Evolutionary conservation across 1,284 basidiomycete species (phyloP).

Genomic region (Melanopsichium pennsylvanicum): DNA sequence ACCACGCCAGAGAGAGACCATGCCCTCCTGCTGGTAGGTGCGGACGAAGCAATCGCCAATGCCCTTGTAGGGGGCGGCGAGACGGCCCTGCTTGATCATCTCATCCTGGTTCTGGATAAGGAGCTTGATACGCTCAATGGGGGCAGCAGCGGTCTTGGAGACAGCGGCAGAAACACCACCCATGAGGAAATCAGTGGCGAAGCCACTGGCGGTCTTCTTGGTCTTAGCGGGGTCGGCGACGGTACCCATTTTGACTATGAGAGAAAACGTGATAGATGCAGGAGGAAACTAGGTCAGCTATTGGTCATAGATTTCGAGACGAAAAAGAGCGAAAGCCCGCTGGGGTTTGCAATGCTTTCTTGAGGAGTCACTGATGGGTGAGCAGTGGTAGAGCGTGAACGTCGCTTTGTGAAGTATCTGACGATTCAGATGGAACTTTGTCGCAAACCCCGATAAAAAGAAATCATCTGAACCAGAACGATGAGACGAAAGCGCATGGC

Average conservation of each 20-base stretch:
- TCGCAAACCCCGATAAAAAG: too few species aligned
- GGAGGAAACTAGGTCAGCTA: neutral
- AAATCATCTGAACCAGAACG: too few species aligned
- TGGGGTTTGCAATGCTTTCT: too few species aligned
- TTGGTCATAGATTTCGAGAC: too few species aligned
- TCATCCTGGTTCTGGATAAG: conserved; percentile 67
- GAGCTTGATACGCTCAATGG: conserved; percentile 66
- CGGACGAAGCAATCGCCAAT: conserved; percentile 66
- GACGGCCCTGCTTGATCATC: conserved; percentile 67
- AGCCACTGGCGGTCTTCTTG: conserved; percentile 55
- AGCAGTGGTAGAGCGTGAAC: too few species aligned
- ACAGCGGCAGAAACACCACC: conserved; percentile 66
- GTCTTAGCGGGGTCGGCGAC: conserved; percentile 57
- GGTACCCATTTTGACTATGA: conserved; percentile 55
- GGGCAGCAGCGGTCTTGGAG: conserved; percentile 66
- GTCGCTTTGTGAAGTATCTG: too few species aligned
- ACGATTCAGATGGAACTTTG: too few species aligned
- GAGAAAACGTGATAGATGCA: neutral
- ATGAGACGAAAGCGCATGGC: too few species aligned
- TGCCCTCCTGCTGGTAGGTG: conserved; percentile 65
- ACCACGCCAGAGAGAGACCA: conserved; percentile 66
- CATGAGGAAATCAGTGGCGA: conserved; percentile 65
- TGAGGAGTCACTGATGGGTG: too few species aligned
- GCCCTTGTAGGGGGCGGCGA: conserved; percentile 65
- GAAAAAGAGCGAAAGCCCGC: conserved; percentile 4